Evolutionary conservation across 2,329 filamentous ascomycete species (phyloP).

Genomic region (Chaetomiaceae sp.): DNA sequence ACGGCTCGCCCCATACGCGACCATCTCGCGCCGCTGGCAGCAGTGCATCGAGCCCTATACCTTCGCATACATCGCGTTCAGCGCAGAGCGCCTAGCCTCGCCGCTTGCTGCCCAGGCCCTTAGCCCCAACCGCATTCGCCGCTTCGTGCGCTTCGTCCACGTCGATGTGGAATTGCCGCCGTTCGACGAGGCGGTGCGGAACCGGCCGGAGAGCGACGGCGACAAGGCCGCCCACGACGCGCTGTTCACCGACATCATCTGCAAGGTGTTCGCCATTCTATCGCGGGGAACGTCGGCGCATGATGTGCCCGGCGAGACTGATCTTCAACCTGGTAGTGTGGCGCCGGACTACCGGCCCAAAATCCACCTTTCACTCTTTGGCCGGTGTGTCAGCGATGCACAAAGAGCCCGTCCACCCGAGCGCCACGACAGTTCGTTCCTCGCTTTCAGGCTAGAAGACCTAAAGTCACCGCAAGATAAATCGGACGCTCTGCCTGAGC

Average conservation of each 20-base stretch:
- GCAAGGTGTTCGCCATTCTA: slow-evolving; percentile 1
- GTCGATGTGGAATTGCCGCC: not conserved
- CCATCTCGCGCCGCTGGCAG: slow-evolving; percentile 3
- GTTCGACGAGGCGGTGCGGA: not conserved
- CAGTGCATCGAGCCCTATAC: slow-evolving; percentile 1
- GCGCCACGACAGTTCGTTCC: slow-evolving; percentile 1
- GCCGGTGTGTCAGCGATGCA: not conserved
- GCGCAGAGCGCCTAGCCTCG: not conserved
- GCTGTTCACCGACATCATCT: not conserved
- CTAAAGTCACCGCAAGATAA: not conserved
- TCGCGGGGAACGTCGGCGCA: not conserved
- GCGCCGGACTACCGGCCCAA: slow-evolving; percentile 4
- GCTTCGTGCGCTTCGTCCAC: not conserved
- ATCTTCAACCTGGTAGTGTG: no score
- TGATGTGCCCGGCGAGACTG: not conserved
- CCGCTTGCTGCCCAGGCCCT: not conserved
- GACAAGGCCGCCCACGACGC: not conserved
- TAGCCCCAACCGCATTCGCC: slow-evolving; percentile 1
- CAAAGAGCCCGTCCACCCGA: no score
- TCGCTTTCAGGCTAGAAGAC: not conserved
- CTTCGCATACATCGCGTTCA: not conserved
- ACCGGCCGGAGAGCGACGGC: not conserved
- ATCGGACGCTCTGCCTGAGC: not conserved
- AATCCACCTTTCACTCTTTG: not conserved
- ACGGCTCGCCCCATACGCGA: not conserved